phyloP scores from a whole-genome alignment of 164 flowering plant genomes.

The Liriodendron chinense region DNA sequence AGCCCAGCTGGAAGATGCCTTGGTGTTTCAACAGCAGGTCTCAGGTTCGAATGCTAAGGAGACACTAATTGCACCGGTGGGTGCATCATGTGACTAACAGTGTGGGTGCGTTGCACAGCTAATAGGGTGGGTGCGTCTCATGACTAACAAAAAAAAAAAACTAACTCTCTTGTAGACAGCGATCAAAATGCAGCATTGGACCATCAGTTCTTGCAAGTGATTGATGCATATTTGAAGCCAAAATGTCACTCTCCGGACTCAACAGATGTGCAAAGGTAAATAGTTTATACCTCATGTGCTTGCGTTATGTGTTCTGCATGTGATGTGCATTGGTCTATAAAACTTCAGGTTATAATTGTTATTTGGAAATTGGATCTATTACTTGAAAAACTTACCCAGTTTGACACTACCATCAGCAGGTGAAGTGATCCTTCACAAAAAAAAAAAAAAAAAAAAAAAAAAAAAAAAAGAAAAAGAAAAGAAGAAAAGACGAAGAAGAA shows the following conservation, averaged over 20 bases:
- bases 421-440: background rate
- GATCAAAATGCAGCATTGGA: slow-evolving; percentile 16
- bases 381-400: background rate
- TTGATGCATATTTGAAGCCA: slow-evolving; percentile 80
- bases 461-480: no score
- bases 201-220: slow-evolving; percentile 46
- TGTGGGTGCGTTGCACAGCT: no score
- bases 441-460: no score
- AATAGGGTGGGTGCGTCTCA: no score
- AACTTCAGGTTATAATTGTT: background rate
- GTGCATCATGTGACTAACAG: no score
- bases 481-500: no score
- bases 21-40: no score
- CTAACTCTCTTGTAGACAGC: slow-evolving; percentile 22
- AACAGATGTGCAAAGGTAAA: slow-evolving; percentile 61
- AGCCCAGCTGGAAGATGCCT: no score
- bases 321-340: background rate
- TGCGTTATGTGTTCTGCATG: background rate
- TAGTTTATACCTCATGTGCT: background rate
- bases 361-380: background rate
- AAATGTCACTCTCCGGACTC: slow-evolving; percentile 85
- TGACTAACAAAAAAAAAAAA: no score
- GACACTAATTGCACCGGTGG: no score
- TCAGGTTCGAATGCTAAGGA: no score
- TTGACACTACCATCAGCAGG: background rate